A percentile compares a stretch with the other conserved stretches of the same genome.
Evolutionary conservation across 371 early-diverging fungal genomes (phyloP).

Genomic region (Rhizopus stolonifer): DNA sequence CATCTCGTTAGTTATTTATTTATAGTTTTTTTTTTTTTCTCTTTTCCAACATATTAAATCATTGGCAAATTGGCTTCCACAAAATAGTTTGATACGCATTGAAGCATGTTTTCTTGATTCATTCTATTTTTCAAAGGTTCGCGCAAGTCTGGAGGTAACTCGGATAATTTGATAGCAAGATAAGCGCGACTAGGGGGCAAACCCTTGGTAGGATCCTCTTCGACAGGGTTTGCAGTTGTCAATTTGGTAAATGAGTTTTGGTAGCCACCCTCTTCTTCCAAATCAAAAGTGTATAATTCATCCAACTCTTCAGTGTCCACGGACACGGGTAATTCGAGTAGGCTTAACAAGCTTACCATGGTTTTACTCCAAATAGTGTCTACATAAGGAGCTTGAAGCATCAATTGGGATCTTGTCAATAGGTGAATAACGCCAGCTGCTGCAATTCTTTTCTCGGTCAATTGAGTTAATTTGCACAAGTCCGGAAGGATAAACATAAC

Average conservation of each 20-base stretch:
- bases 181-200: conserved; percentile 35
- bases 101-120: conserved; percentile 23
- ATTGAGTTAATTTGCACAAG: conserved; percentile 60
- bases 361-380: conserved; percentile 55
- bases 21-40: neutral
- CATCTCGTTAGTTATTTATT: neutral
- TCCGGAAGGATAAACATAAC: conserved; percentile 70
- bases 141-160: conserved; percentile 39
- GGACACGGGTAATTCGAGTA: conserved; percentile 60
- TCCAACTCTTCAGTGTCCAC: conserved; percentile 63
- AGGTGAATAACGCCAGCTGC: conserved; percentile 68
- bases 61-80: conserved; percentile 34
- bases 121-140: conserved; percentile 21
- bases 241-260: conserved; percentile 74
- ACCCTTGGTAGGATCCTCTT: conserved; percentile 45
- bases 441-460: conserved; percentile 71
- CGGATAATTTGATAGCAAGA: conserved; percentile 38
- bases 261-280: conserved; percentile 71
- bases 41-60: neutral
- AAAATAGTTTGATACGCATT: conserved; percentile 43
- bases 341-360: conserved; percentile 43
- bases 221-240: conserved; percentile 51
- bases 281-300: conserved; percentile 68
- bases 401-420: conserved; percentile 51
- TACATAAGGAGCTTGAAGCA: conserved; percentile 53